Evolutionary conservation across 2,329 filamentous ascomycete genomes (phyloP).

Genomic region (Tolypocladium inflatum): DNA sequence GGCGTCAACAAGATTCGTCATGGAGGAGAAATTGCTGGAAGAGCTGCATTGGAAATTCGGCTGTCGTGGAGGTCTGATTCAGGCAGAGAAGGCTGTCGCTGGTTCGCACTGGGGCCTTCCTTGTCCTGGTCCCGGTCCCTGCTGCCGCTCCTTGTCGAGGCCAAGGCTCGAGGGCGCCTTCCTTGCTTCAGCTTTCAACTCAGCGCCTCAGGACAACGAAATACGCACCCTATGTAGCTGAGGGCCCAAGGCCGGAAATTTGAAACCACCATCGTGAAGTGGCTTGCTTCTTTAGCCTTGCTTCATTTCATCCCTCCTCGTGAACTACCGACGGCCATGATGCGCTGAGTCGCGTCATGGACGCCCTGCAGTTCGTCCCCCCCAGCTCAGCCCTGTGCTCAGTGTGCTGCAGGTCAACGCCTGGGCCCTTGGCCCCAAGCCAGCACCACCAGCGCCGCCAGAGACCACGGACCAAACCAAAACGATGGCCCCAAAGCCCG

Average conservation of each 20-base stretch:
- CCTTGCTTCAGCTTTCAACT: background rate
- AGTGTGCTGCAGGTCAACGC: background rate
- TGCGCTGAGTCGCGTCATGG: background rate
- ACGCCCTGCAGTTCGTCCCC: background rate
- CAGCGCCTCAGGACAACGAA: background rate
- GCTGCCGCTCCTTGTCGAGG: background rate
- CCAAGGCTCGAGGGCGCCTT: background rate
- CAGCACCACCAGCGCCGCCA: no score
- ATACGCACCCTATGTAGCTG: background rate
- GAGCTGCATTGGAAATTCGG: background rate
- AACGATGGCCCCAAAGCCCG: background rate
- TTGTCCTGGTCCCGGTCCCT: background rate
- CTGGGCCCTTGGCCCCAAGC: background rate
- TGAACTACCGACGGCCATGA: background rate
- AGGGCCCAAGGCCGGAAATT: background rate
- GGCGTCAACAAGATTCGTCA: background rate
- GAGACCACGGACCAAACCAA: background rate
- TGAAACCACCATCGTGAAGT: background rate
- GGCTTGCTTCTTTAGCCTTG: background rate
- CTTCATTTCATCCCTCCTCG: background rate
- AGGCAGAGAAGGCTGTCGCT: background rate
- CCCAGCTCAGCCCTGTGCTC: background rate
- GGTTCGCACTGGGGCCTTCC: background rate
- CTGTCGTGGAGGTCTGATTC: background rate
- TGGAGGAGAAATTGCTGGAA: background rate